These are phyloP conservation scores for Cadophora luteo-olivacea DNA, from an alignment of 2,329 filamentous ascomycete genomes.

Conservation along the genomic window DNA sequence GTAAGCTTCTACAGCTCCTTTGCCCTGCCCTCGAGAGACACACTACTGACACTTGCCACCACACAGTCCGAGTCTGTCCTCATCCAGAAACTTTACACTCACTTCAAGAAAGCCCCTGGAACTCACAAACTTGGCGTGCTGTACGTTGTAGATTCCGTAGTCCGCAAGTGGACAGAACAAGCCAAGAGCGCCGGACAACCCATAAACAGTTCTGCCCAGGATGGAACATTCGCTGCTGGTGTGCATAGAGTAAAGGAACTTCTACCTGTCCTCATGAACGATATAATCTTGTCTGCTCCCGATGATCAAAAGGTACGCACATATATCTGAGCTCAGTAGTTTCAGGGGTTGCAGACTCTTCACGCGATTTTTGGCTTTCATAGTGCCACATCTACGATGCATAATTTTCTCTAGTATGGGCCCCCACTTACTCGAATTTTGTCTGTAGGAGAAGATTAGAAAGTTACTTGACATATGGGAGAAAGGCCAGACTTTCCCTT, in stretches of 20 bases:
- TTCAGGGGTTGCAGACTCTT: slow-evolving; percentile 36
- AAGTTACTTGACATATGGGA: slow-evolving; percentile 99
- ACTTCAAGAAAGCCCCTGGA: slow-evolving; percentile 92
- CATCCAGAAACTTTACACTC: slow-evolving; percentile 94
- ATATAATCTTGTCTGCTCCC: slow-evolving; percentile 87
- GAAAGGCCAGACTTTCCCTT: slow-evolving; percentile 89
- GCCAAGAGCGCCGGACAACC: slow-evolving; percentile 86
- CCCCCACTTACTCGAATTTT: slow-evolving; percentile 55
- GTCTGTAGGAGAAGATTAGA: slow-evolving; percentile 87
- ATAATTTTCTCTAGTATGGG: slow-evolving; percentile 33
- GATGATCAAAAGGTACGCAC: slow-evolving; percentile 94
- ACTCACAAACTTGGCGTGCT: slow-evolving; percentile 98
- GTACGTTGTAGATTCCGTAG: slow-evolving; percentile 99
- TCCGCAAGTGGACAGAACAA: slow-evolving; percentile 97
- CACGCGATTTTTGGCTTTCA: slow-evolving; percentile 31
- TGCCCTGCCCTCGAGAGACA: slow-evolving; percentile 7
- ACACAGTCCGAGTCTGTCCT: slow-evolving; percentile 90
- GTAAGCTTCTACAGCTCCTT: slow-evolving; percentile 59
- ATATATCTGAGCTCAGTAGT: slow-evolving; percentile 37
- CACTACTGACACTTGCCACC: slow-evolving; percentile 29
- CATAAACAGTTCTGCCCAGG: slow-evolving; percentile 79
- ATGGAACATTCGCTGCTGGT: slow-evolving; percentile 93
- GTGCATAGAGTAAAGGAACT: slow-evolving; percentile 97
- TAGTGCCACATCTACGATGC: slow-evolving; percentile 30
- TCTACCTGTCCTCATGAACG: slow-evolving; percentile 92